Evolutionary conservation across 225 moss, liverwort and hornwort species (phyloP).

Genomic region (Pleurozium schreberi): DNA sequence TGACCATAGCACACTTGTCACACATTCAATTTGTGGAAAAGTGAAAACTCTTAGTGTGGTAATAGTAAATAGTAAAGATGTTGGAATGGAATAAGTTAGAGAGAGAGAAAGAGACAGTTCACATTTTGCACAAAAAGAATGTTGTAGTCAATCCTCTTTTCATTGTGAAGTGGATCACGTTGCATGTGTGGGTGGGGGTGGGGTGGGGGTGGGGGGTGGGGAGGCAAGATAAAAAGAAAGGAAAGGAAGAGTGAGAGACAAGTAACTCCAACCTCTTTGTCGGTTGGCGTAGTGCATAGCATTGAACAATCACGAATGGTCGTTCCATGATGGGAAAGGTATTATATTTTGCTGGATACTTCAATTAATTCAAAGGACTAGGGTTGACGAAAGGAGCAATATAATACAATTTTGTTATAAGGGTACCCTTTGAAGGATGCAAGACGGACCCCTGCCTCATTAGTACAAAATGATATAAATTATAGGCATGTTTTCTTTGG

Average conservation of each 20-base stretch:
- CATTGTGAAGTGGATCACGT: too few species aligned
- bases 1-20: neutral
- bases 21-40: neutral
- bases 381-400: neutral
- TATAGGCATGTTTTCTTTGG: neutral
- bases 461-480: neutral
- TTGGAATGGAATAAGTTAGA: neutral
- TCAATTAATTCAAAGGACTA: neutral
- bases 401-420: too few species aligned
- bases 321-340: neutral
- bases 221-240: rapidly evolving
- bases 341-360: too few species aligned
- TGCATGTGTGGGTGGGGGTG: too few species aligned
- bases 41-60: too few species aligned
- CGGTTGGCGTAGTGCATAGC: neutral
- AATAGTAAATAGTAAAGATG: too few species aligned
- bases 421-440: neutral
- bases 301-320: neutral
- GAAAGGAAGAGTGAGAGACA: too few species aligned
- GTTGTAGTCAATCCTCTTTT: neutral
- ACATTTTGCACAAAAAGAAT: neutral
- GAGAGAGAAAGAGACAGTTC: too few species aligned
- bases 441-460: rapidly evolving
- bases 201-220: too few species aligned
- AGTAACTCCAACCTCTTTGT: neutral